These are phyloP conservation scores for Pistacia integerrima DNA, from an alignment of 345 rosid genomes.

Conservation along the genomic window DNA sequence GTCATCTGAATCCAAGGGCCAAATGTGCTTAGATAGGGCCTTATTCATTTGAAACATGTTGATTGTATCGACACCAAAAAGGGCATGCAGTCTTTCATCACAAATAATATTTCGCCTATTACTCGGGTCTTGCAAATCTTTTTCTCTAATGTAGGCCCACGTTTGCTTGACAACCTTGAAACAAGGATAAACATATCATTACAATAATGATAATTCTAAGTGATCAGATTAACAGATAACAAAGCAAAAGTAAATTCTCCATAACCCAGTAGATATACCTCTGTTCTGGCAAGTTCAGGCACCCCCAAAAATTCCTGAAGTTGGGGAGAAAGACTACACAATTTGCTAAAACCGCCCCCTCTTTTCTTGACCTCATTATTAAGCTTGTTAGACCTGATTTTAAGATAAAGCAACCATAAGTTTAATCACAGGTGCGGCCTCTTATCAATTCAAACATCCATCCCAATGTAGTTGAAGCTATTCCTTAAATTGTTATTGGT, in stretches of 20 bases:
- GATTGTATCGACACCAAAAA: constrained; percentile 47
- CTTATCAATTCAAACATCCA: constrained; percentile 11
- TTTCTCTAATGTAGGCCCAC: constrained; percentile 57
- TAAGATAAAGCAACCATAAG: constrained; percentile 17
- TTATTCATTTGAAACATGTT: constrained; percentile 71
- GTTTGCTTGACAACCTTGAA: constrained; percentile 62
- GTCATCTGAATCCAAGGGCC: constrained; percentile 48
- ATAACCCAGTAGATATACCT: constrained; percentile 25
- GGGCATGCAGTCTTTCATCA: constrained; percentile 44
- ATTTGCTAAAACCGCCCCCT: constrained; percentile 50
- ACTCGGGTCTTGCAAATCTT: constrained; percentile 59
- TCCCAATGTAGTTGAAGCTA: neutral
- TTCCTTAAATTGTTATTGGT: neutral
- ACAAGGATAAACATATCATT: constrained; percentile 14
- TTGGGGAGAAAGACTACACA: constrained; percentile 49
- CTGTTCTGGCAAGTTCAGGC: constrained; percentile 43
- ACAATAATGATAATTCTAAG: constrained; percentile 10
- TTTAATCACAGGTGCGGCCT: constrained; percentile 4
- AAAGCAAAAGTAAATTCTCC: neutral
- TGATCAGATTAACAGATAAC: constrained; percentile 10
- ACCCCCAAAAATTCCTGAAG: constrained; percentile 40
- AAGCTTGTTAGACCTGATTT: constrained; percentile 34
- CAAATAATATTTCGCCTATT: constrained; percentile 54
- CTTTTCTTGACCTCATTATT: constrained; percentile 40
- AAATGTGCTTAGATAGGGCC: constrained; percentile 55